Percentiles rank a stretch among this genome's conserved stretches.
phyloP scores from a whole-genome alignment of 2,329 filamentous ascomycete genomes.

The Fusarium xylarioides region DNA sequence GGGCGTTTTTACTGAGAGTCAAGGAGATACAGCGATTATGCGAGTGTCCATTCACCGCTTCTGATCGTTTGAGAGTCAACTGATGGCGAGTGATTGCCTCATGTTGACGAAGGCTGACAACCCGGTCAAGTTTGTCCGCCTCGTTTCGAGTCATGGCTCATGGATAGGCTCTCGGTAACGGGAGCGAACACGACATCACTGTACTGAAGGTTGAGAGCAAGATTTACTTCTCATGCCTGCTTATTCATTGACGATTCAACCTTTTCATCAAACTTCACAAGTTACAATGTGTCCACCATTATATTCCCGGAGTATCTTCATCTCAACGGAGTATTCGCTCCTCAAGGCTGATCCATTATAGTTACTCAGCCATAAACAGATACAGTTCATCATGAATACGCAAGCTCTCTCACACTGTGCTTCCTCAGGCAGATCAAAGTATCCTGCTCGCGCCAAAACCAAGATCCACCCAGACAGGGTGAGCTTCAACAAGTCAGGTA shows the following conservation, averaged over 20 bases:
- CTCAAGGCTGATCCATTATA: constrained; percentile 20
- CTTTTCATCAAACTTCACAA: background rate
- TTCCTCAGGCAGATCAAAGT: constrained; percentile 8
- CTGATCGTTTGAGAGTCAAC: constrained; percentile 1
- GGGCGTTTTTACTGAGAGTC: background rate
- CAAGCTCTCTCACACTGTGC: constrained; percentile 21
- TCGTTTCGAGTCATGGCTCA: constrained; percentile 28
- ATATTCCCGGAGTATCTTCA: background rate
- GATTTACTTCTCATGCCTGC: background rate
- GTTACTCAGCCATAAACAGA: background rate
- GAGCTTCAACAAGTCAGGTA: constrained; percentile 36
- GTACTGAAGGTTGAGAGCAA: background rate
- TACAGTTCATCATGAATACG: constrained; percentile 36
- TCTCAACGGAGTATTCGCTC: background rate
- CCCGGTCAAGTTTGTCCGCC: constrained; percentile 30
- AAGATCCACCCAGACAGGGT: constrained; percentile 19
- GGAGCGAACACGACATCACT: constrained; percentile 6
- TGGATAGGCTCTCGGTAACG: constrained; percentile 22
- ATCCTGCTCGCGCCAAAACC: constrained; percentile 20
- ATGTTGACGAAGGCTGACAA: constrained; percentile 24
- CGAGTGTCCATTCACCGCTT: constrained; percentile 7
- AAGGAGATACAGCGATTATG: background rate
- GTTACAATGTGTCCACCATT: background rate
- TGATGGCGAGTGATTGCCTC: constrained; percentile 25
- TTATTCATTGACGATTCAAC: background rate